Evolutionary conservation across 164 flowering plant genomes (phyloP), one percentile per base, ranked within the genome.

Genomic region (Dillenia suffruticosa): DNA sequence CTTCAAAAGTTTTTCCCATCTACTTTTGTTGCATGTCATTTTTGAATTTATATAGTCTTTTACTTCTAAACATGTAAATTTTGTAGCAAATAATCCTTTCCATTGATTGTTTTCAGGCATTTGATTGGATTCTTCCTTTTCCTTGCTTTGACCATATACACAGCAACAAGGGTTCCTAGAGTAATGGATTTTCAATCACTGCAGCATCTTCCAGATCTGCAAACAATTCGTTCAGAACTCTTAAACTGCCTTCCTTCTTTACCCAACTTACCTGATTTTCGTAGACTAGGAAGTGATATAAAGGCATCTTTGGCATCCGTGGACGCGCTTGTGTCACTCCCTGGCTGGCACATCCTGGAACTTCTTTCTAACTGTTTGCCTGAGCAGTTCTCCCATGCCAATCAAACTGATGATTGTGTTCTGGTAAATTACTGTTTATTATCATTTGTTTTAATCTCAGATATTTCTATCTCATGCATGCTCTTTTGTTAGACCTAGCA

Each of bases 51-150:
- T 32, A 0, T 32, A 4, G 40, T 32, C 40, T 32, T 32, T 4
- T 32, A 5, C 40, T 32, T 32, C 40, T 32, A 4, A 32, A 32
- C 40, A 32, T 32, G 40, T 32, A 32, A 32, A 32, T 32, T 32
- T 32, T 4, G 40, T 19, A 32, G 40, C 40, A 32, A 19, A 32
- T 32, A 5, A 32, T 32, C 40, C 7, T 32, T 32, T 6, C 5
- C 40, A 32, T 32, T 32, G 40, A 32, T 32, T 32, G 40, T 32
- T 32, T 76, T 64, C 90, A 94, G 96, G 81, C 99, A 94, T 77
- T 84, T 94, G 83, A 87, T 94, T 16, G 99, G 97, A 44, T 94
- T 94, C 81, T 86, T 94, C 77, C 76, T 94, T 54, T 94, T 94
- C 74, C 95, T 94, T n/a, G 15, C 84, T 46, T 72, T 94, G 70